Evolutionary conservation across 2,329 filamentous ascomycete species (phyloP).

Genomic region (Thielaviopsis populi): DNA sequence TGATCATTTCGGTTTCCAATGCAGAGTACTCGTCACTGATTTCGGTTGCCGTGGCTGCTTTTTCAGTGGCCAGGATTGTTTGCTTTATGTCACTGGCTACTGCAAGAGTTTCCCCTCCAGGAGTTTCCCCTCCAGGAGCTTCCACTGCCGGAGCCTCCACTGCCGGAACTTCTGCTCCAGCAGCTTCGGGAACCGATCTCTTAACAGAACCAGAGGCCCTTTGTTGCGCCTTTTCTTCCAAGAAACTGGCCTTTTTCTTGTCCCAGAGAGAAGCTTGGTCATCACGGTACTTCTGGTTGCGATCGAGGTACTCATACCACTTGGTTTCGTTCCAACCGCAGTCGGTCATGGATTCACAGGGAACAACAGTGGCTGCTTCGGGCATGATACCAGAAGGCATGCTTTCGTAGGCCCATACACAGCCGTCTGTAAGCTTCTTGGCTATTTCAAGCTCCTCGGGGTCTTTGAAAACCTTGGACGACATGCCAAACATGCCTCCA

Average conservation of each 20-base stretch:
- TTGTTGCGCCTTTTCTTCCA: slow-evolving; percentile 12
- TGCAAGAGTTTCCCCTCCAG: too few species aligned
- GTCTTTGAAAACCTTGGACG: slow-evolving; percentile 45
- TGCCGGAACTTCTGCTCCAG: background rate
- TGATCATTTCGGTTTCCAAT: slow-evolving; percentile 7
- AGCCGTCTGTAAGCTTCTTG: slow-evolving; percentile 50
- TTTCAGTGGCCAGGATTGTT: too few species aligned
- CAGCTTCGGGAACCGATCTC: background rate
- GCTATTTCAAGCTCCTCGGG: slow-evolving; percentile 47
- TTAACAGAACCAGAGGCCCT: background rate
- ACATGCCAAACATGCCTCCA: slow-evolving; percentile 55
- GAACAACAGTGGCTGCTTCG: slow-evolving; percentile 31
- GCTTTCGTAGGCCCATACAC: slow-evolving; percentile 52
- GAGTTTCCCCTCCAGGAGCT: too few species aligned
- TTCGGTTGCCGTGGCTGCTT: background rate
- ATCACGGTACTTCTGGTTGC: slow-evolving; percentile 29
- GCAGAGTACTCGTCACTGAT: background rate
- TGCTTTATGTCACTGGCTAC: too few species aligned
- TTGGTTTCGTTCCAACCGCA: slow-evolving; percentile 38
- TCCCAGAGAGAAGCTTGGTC: slow-evolving; percentile 28
- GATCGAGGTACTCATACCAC: slow-evolving; percentile 37
- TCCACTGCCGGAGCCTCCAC: background rate
- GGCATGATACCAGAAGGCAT: slow-evolving; percentile 51
- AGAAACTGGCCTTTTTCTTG: slow-evolving; percentile 16
- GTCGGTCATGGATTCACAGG: slow-evolving; percentile 32